These are phyloP conservation scores for Paracamarosporium sp. DNA, from an alignment of 2,329 filamentous ascomycete species.

Conservation along the genomic window DNA sequence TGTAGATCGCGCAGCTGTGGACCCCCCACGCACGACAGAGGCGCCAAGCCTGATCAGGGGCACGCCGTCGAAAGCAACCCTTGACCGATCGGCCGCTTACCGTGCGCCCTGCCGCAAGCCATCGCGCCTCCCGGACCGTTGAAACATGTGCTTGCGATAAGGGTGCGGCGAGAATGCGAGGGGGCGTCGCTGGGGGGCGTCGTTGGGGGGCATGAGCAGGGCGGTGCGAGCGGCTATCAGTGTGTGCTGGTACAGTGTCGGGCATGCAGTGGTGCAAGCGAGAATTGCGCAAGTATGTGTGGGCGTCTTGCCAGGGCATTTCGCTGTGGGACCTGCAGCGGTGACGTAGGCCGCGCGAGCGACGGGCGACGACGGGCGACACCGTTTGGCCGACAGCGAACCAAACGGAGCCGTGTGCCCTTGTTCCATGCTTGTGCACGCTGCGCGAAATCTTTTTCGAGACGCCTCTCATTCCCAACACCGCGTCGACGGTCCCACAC, in stretches of 20 bases:
- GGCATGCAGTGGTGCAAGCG: not conserved
- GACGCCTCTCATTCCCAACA: conserved; percentile 23
- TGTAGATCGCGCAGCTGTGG: conserved; percentile 2
- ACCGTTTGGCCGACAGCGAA: conserved; percentile 1
- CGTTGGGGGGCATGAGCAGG: not conserved
- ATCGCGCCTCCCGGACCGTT: conserved; percentile 11
- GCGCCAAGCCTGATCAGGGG: conserved; percentile 9
- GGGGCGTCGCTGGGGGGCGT: not conserved
- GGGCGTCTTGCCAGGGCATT: too few species aligned
- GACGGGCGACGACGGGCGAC: not conserved
- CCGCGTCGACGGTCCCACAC: conserved; percentile 18
- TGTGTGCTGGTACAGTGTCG: not conserved
- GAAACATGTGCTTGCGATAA: conserved; percentile 17
- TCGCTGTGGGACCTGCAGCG: conserved; percentile 11
- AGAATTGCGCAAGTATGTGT: too few species aligned
- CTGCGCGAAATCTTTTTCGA: not conserved
- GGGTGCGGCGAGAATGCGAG: not conserved
- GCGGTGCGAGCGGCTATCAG: not conserved
- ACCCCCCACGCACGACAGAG: conserved; percentile 11
- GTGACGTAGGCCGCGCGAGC: conserved; percentile 6
- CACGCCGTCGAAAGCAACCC: not conserved
- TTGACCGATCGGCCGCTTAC: conserved; percentile 4
- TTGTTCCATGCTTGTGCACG: not conserved
- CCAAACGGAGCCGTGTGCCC: not conserved
- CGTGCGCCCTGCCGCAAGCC: conserved; percentile 15